Evolutionary conservation across 2,329 filamentous ascomycete genomes (phyloP).

Genomic region (Trichoderma sp.): DNA sequence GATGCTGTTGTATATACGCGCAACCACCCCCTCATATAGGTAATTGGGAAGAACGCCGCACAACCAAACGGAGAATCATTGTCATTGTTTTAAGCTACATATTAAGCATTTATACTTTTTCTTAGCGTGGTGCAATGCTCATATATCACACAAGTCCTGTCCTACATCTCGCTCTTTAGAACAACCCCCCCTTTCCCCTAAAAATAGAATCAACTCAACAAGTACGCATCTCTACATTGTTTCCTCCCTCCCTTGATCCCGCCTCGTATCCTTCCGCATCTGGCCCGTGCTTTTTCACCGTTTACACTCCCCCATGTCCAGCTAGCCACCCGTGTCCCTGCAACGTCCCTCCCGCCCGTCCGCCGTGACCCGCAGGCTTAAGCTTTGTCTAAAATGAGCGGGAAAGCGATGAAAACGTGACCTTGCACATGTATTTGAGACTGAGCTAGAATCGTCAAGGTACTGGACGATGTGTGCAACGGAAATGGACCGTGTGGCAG

Average conservation of each 20-base stretch:
- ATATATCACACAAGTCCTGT: not conserved
- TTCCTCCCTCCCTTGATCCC: not conserved
- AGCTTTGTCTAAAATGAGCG: not conserved
- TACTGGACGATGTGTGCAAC: not conserved
- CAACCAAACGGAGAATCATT: not conserved
- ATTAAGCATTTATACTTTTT: not conserved
- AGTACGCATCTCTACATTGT: not conserved
- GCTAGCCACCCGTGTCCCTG: constrained; percentile 8
- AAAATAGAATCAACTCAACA: not conserved
- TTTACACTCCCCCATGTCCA: not conserved
- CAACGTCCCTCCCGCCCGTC: constrained; percentile 15
- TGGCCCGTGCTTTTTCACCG: not conserved
- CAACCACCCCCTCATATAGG: not conserved
- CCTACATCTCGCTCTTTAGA: not conserved
- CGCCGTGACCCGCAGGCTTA: not conserved
- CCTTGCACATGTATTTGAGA: not conserved
- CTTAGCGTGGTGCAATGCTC: not conserved
- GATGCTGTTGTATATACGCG: not conserved
- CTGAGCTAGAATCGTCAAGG: not conserved
- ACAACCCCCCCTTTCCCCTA: not conserved
- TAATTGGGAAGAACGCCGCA: not conserved
- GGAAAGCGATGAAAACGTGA: not conserved
- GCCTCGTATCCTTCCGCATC: not conserved
- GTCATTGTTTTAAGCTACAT: not conserved
- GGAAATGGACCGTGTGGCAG: not conserved